Percentiles rank a stretch among this genome's conserved stretches.
Conservation (phyloP, 192 early-diverging fungal species). For the Glomus cerebriforme region DNA sequence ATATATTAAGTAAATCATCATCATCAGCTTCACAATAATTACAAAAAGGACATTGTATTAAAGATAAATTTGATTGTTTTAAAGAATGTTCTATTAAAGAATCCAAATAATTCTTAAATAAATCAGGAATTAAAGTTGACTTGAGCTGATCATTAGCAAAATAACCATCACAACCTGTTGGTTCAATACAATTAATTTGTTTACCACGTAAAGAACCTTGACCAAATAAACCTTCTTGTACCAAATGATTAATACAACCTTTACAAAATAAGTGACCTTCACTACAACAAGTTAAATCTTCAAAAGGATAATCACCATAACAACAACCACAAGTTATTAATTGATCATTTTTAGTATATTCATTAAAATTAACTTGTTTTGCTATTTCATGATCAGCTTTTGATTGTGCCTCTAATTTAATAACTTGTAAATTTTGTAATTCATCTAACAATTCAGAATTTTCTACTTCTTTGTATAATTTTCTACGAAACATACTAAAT, state of each 20-base stretch:
- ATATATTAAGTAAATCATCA: neutral
- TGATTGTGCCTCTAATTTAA: conserved; percentile 24
- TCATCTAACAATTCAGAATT: conserved; percentile 35
- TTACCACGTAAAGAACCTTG: conserved; percentile 43
- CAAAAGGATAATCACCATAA: conserved; percentile 49
- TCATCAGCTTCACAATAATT: conserved; percentile 45
- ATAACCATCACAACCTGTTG: conserved; percentile 36
- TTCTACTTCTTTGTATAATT: conserved; percentile 26
- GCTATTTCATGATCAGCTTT: conserved; percentile 38
- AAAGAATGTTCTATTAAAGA: conserved; percentile 36
- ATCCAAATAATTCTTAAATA: conserved; percentile 39
- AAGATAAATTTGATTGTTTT: neutral
- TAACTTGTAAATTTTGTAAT: conserved; percentile 25
- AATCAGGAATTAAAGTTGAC: conserved; percentile 25
- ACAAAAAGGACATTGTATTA: conserved; percentile 41
- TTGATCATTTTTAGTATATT: conserved; percentile 38
- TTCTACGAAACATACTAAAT: conserved; percentile 37
- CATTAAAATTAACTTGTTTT: conserved; percentile 34
- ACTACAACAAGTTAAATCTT: conserved; percentile 42
- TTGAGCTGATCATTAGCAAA: conserved; percentile 28
- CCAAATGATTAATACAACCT: conserved; percentile 42
- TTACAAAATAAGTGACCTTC: conserved; percentile 50
- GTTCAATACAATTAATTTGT: conserved; percentile 37
- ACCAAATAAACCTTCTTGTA: conserved; percentile 47
- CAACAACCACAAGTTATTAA: conserved; percentile 52